phyloP scores from a whole-genome alignment of 768 basidiomycete genomes.

The Tulasnella sp. region DNA sequence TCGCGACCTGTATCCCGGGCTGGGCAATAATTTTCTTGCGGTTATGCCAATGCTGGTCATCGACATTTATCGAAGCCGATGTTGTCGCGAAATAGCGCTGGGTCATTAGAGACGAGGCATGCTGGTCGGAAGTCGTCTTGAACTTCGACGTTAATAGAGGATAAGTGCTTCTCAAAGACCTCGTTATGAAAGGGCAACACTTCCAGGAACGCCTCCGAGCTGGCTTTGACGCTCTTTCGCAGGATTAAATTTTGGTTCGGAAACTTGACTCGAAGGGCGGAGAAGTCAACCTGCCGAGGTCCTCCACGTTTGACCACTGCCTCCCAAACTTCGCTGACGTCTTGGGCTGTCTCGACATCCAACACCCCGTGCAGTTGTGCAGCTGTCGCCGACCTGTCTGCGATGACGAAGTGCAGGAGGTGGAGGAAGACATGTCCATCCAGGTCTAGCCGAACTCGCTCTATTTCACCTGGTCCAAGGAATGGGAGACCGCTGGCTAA shows the following conservation, averaged over 20 bases:
- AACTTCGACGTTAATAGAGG: conserved; percentile 26
- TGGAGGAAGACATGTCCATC: conserved; percentile 46
- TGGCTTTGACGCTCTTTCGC: not conserved
- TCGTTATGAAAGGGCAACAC: conserved; percentile 33
- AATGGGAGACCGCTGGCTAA: conserved; percentile 25
- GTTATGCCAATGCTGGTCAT: conserved; percentile 54
- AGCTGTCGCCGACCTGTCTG: no score
- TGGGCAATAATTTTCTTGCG: conserved; percentile 33
- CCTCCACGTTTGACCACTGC: not conserved
- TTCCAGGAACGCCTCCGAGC: not conserved
- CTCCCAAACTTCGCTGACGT: conserved; percentile 30
- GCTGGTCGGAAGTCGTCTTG: conserved; percentile 21
- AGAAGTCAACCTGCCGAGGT: conserved; percentile 22
- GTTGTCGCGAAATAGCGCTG: conserved; percentile 9
- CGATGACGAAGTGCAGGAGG: conserved; percentile 29
- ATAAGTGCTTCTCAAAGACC: conserved; percentile 36
- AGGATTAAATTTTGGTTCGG: conserved; percentile 21
- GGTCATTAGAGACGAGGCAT: conserved; percentile 31
- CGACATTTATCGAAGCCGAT: conserved; percentile 32
- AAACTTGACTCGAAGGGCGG: conserved; percentile 23
- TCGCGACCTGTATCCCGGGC: not conserved
- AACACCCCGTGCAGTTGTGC: conserved; percentile 31
- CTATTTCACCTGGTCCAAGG: not conserved
- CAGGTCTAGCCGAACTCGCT: conserved; percentile 30
- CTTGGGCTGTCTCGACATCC: conserved; percentile 32